Evolutionary conservation across 2,329 filamentous ascomycete species (phyloP), one percentile per base, ranked within the genome.

Genomic region (Didymella keratinophila): DNA sequence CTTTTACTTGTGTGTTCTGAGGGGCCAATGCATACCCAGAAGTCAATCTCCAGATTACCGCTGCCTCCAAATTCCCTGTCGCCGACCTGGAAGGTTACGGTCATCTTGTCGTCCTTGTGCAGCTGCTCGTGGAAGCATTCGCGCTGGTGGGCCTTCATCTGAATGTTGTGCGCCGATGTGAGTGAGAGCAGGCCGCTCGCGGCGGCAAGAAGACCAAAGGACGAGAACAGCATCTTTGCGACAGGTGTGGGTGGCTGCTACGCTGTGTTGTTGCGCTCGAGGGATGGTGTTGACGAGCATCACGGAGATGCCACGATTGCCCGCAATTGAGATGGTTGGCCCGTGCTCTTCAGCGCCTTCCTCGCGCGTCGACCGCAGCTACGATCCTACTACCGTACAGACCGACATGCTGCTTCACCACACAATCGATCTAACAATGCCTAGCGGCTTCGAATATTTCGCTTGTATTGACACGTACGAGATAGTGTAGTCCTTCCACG

Each of bases 101-200:
- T 97, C 95, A 99, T 99, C 80, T 90, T 91, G 83, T 99, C 95
- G 79, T 97, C 95, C 77, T 86, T 87, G 83, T 96, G 94, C 60
- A 99, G 87, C 70, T 84, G 80, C 82, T 99, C 95, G 83, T 97
- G 91, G 85, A 98, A 99, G 84, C 95, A 99, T 83, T 99, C 95
- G 80, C 93, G 87, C 74, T 92, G 91, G 81, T 99, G 93, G 70
- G 93, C 90, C 63, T 89, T 89, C 73, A 99, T 88, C 78, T 95
- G 92, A 80, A 99, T 98, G 83, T 96, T 98, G 86, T 99, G 95
- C 70, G 92, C 92, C 66, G 86, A 78, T 62, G 86, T 84, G 66
- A 88, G 84, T 70, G 87, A 85, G 70, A 88, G 82, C 75, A 91
- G 78, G 72, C 82, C 81, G 66, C 84, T 83, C 67, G 85, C 77